A percentile compares a stretch with the other conserved stretches of the same genome.
Evolutionary conservation across 495 filamentous ascomycete genomes (phyloP).

Genomic region (Aspergillus homomorphus): DNA sequence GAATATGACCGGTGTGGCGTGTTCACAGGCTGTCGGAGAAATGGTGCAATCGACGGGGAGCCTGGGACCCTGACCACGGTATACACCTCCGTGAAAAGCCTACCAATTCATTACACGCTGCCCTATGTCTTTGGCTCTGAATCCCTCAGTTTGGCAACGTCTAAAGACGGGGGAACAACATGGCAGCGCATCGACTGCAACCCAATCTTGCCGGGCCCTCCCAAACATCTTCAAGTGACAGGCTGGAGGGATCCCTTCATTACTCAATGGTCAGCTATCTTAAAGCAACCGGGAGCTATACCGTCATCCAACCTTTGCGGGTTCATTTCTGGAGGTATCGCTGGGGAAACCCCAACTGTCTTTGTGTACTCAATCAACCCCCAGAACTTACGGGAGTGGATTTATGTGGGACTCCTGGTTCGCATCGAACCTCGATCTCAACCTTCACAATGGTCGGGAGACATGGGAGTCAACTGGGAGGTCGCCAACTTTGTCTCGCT

Average conservation of each 20-base stretch:
- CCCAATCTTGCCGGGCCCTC: constrained; percentile 46
- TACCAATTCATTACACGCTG: constrained; percentile 49
- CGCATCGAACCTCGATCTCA: constrained; percentile 42
- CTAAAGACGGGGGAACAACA: constrained; percentile 46
- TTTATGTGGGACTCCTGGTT: constrained; percentile 48
- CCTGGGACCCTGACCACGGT: constrained; percentile 42
- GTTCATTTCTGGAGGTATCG: constrained; percentile 52
- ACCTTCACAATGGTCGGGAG: constrained; percentile 45
- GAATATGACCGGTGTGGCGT: constrained; percentile 50
- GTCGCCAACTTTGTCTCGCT: constrained; percentile 51
- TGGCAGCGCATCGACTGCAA: constrained; percentile 50
- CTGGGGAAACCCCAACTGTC: constrained; percentile 42
- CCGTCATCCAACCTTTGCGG: constrained; percentile 39
- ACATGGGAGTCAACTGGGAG: constrained; percentile 58
- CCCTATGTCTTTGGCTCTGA: constrained; percentile 50
- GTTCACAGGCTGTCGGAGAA: constrained; percentile 50
- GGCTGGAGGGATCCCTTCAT: constrained; percentile 57
- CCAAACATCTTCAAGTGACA: constrained; percentile 45
- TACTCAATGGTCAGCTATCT: constrained; percentile 41
- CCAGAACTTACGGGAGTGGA: constrained; percentile 48
- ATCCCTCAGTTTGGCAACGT: constrained; percentile 48
- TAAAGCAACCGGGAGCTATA: constrained; percentile 27
- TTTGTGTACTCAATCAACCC: constrained; percentile 52
- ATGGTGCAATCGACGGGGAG: constrained; percentile 41
- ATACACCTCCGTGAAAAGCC: constrained; percentile 50